Percentiles rank a stretch among this genome's conserved stretches.
phyloP scores from a whole-genome alignment of 2,329 filamentous ascomycete species.

The Hypoxylon sp. region DNA sequence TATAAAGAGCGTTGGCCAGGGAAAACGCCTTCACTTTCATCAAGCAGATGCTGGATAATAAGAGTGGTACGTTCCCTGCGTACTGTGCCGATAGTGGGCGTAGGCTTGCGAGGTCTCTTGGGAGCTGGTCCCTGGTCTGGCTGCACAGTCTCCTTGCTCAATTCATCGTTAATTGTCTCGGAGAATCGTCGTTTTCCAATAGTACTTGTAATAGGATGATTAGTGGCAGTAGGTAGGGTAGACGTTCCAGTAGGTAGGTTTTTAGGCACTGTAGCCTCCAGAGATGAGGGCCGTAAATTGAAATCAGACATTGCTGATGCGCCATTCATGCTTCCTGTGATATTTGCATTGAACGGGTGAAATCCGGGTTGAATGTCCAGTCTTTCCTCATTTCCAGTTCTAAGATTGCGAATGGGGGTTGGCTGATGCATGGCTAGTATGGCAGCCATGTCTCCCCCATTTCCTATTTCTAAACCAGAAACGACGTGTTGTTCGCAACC shows the following conservation, averaged over 20 bases:
- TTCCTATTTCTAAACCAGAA: not conserved
- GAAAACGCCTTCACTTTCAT: slow-evolving; percentile 61
- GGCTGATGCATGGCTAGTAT: not conserved
- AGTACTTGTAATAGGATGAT: not conserved
- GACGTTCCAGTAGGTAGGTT: not conserved
- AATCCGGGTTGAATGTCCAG: not conserved
- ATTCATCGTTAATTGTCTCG: not conserved
- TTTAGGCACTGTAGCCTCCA: not conserved
- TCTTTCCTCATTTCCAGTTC: not conserved
- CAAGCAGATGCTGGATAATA: slow-evolving; percentile 59
- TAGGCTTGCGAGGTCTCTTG: slow-evolving; percentile 41
- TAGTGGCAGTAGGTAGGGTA: not conserved
- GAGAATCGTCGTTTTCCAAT: not conserved
- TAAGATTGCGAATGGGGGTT: not conserved
- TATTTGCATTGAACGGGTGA: not conserved
- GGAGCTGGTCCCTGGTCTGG: slow-evolving; percentile 13
- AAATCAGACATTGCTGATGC: not conserved
- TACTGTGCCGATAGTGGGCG: slow-evolving; percentile 49
- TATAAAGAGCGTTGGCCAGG: slow-evolving; percentile 65
- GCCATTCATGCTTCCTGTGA: not conserved
- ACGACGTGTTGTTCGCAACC: not conserved
- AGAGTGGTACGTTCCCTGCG: slow-evolving; percentile 54
- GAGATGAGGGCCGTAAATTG: slow-evolving; percentile 7
- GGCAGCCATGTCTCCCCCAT: not conserved
- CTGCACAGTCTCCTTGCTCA: not conserved